Percentiles rank a stretch among this genome's conserved stretches.
Conservation (phyloP, 805 yeast genomes). For the Wickerhamiella kazuoi region DNA sequence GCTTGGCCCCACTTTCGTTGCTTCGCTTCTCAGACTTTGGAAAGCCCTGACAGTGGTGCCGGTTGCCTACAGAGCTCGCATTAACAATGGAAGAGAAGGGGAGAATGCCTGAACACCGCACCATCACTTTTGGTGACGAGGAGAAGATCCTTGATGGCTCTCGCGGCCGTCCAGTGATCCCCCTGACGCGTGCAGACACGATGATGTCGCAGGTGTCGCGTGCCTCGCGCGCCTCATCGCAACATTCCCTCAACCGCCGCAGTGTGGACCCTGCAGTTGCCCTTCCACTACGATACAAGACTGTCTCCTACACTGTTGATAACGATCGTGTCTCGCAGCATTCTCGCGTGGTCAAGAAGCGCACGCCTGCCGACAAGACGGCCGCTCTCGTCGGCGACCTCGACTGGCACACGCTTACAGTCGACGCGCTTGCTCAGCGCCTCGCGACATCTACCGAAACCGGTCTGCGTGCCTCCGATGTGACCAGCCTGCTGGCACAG, state of each 20-base stretch:
- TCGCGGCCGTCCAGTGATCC: not conserved
- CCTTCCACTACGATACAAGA: not conserved
- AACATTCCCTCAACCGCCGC: not conserved
- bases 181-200: not conserved
- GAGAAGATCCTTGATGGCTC: not conserved
- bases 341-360: not conserved
- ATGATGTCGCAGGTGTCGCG: not conserved
- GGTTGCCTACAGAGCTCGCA: no score
- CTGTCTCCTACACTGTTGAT: not conserved
- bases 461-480: not conserved
- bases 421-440: not conserved
- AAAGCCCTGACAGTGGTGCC: no score
- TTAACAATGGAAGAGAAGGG: not conserved
- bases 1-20: no score
- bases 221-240: not conserved
- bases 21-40: no score
- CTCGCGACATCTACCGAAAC: not conserved
- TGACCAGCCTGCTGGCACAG: slow-evolving; percentile 5
- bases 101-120: not conserved
- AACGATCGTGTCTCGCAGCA: not conserved
- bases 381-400: slow-evolving; percentile 1
- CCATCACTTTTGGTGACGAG: not conserved
- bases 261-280: not conserved
- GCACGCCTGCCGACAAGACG: not conserved
- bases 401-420: slow-evolving; percentile 1